Percentiles rank a stretch among this genome's conserved stretches.
Conservation (phyloP, 768 basidiomycete species). For the Phallus indusiatus region DNA sequence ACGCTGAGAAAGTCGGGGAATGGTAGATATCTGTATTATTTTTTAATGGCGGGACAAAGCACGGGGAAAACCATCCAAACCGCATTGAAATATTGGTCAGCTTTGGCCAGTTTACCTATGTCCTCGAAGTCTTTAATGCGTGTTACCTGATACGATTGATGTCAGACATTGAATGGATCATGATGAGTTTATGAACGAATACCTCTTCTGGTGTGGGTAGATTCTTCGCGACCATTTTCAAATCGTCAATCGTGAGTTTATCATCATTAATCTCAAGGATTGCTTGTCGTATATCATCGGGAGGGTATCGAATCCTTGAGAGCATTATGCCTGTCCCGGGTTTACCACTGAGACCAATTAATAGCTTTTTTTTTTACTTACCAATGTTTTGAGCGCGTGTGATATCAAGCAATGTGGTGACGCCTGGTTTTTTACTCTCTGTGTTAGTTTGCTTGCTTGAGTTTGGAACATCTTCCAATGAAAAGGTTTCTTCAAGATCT, state of each 20-base stretch:
- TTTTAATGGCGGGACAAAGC: too few species aligned
- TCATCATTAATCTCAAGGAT: slow-evolving; percentile 65
- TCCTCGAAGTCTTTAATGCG: slow-evolving; percentile 65
- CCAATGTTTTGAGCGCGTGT: slow-evolving; percentile 80
- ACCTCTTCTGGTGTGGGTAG: slow-evolving; percentile 82
- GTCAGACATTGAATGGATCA: background rate
- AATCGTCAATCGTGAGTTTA: slow-evolving; percentile 58
- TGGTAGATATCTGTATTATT: slow-evolving; percentile 52
- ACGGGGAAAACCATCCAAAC: too few species aligned
- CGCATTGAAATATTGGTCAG: slow-evolving; percentile 77
- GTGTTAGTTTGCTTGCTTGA: slow-evolving; percentile 30
- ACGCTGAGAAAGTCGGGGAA: slow-evolving; percentile 66
- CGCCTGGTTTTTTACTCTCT: slow-evolving; percentile 44
- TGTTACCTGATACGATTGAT: slow-evolving; percentile 37
- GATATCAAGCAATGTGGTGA: slow-evolving; percentile 68
- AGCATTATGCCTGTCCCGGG: slow-evolving; percentile 67
- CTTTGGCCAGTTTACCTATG: slow-evolving; percentile 62
- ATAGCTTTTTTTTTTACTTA: slow-evolving; percentile 27
- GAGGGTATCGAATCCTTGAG: slow-evolving; percentile 56
- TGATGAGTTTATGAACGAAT: background rate
- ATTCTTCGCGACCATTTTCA: slow-evolving; percentile 65
- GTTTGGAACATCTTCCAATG: slow-evolving; percentile 39
- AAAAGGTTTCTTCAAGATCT: slow-evolving; percentile 69
- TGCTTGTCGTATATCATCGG: slow-evolving; percentile 58
- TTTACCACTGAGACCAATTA: background rate